These are phyloP conservation scores for Selaginella moellendorffii DNA, from an alignment of 75 land plant species.

Conservation along the genomic window DNA sequence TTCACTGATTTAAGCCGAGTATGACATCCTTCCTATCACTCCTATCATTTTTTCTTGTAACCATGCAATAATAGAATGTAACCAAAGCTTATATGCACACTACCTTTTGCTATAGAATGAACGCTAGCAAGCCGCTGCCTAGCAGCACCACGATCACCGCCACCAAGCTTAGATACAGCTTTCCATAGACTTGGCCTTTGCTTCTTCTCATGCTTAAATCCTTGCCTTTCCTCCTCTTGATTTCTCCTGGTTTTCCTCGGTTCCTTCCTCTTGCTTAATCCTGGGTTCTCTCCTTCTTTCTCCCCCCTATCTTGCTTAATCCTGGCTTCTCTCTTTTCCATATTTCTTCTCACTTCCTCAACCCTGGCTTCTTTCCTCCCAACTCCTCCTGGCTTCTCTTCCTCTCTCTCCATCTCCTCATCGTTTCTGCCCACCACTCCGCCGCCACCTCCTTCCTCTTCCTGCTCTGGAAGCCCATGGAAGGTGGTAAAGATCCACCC, in stretches of 20 bases:
- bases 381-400: neutral
- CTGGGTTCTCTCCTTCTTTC: slow-evolving; percentile 6
- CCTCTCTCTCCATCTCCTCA: neutral
- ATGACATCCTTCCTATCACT: no score
- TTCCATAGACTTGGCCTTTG: no score
- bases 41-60: no score
- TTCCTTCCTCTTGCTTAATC: slow-evolving; percentile 5
- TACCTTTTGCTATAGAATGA: no score
- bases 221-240: no score
- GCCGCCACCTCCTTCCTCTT: neutral
- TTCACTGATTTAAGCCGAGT: no score
- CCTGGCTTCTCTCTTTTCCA: slow-evolving; percentile 7
- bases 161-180: no score
- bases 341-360: neutral
- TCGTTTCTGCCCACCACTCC: neutral
- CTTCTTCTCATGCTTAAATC: no score
- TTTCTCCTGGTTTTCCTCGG: neutral
- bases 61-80: no score
- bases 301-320: neutral
- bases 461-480: neutral
- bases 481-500: neutral
- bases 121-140: no score
- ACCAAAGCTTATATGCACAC: no score
- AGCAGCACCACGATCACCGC: no score
- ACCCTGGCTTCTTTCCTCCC: slow-evolving; percentile 4